Percentiles rank a stretch among this genome's conserved stretches.
Evolutionary conservation across 306 rosid species (phyloP).

Genomic region (Ochetophila trinervis): DNA sequence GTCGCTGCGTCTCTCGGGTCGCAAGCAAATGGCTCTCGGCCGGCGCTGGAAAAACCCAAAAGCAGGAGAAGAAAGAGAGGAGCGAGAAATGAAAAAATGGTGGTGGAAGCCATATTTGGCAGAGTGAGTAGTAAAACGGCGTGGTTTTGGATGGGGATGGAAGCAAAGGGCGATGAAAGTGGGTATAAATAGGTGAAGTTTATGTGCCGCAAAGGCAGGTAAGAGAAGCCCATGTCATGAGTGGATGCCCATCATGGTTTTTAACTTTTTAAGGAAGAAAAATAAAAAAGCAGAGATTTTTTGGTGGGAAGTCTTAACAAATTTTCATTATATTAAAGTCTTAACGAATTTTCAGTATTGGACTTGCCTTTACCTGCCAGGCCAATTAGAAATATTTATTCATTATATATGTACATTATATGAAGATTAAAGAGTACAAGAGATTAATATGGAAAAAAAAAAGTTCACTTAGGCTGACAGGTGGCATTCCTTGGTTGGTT

Average conservation of each 20-base stretch:
- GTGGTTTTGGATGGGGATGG: neutral
- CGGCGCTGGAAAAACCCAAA: conserved; percentile 13
- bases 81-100: conserved; percentile 3
- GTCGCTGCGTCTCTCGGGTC: conserved; percentile 45
- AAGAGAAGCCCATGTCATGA: conserved; percentile 1
- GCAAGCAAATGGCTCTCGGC: conserved; percentile 68
- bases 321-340: too few relatives aligned
- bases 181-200: conserved; percentile 15
- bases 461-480: neutral
- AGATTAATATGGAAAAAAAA: too few relatives aligned
- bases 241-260: conserved; percentile 11
- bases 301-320: too few relatives aligned
- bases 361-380: conserved; percentile 30
- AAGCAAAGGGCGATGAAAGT: conserved; percentile 20
- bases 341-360: conserved; percentile 11
- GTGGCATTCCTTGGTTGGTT: neutral
- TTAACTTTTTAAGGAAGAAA: conserved; percentile 1
- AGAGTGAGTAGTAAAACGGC: neutral
- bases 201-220: neutral
- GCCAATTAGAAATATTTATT: neutral
- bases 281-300: neutral
- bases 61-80: conserved; percentile 1
- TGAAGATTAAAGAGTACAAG: too few relatives aligned
- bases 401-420: too few relatives aligned
- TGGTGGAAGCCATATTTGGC: conserved; percentile 34